A percentile compares a stretch with the other conserved stretches of the same genome.
Evolutionary conservation across 1,284 basidiomycete species (phyloP).

Genomic region (Calocybe gambosa): DNA sequence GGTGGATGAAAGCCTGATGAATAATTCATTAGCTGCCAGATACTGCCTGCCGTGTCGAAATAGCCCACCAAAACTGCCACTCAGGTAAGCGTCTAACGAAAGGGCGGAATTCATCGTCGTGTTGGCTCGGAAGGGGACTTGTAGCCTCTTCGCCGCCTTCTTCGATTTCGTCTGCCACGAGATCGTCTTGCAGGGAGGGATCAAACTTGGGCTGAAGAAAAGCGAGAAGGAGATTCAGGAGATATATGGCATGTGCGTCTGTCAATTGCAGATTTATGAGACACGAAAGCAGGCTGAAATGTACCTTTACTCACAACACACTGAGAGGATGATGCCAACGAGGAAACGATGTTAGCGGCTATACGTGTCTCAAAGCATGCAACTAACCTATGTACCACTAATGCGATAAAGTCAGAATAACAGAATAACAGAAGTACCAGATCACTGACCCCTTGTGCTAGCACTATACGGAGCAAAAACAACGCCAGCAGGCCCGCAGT

Average conservation of each 20-base stretch:
- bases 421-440: not conserved
- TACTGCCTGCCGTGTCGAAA: not conserved
- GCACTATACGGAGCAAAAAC: conserved; percentile 84
- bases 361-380: conserved; percentile 5
- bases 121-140: conserved; percentile 54
- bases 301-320: conserved; percentile 53
- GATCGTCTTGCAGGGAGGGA: conserved; percentile 89
- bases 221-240: conserved; percentile 84
- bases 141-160: conserved; percentile 49
- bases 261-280: not conserved
- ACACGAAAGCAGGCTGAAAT: conserved; percentile 1
- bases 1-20: conserved; percentile 72
- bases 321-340: conserved; percentile 27
- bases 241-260: conserved; percentile 90
- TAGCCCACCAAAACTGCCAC: conserved; percentile 84
- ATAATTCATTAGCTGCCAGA: not conserved
- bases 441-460: conserved; percentile 81
- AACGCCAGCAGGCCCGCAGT: conserved; percentile 69
- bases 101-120: conserved; percentile 91
- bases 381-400: conserved; percentile 89
- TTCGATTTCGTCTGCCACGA: conserved; percentile 92
- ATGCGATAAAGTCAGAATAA: conserved; percentile 11
- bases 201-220: conserved; percentile 95
- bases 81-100: conserved; percentile 95
- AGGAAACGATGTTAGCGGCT: not conserved